Evolutionary conservation across 1,139 yeast species (phyloP).

Genomic region (Candida sp.): DNA sequence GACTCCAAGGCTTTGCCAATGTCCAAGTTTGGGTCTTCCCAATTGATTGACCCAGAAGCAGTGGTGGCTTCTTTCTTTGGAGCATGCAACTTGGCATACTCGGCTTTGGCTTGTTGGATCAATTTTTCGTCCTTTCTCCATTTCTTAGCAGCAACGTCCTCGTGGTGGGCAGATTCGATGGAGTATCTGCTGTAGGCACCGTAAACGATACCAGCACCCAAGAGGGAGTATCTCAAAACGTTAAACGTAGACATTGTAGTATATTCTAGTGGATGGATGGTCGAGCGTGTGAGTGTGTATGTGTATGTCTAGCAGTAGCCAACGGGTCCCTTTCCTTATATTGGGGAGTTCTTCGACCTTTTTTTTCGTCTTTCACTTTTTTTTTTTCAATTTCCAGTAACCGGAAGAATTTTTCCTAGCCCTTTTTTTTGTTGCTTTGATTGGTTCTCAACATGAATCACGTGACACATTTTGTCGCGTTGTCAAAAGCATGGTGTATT

Average conservation of each 20-base stretch:
- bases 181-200: conserved; percentile 87
- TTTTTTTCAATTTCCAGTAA: conserved; percentile 9
- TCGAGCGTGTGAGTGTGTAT: not conserved
- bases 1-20: conserved; percentile 58
- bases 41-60: conserved; percentile 56
- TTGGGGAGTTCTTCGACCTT: not conserved
- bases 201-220: conserved; percentile 87
- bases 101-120: conserved; percentile 87
- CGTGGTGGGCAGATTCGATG: conserved; percentile 63
- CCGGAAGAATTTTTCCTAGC: conserved; percentile 17
- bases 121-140: conserved; percentile 74
- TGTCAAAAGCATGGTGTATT: not conserved
- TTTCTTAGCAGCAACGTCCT: conserved; percentile 60
- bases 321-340: not conserved
- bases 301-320: not conserved
- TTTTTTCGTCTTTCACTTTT: not conserved
- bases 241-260: conserved; percentile 42
- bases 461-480: conserved; percentile 8
- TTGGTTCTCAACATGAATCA: conserved; percentile 6
- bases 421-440: conserved; percentile 9
- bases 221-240: conserved; percentile 92
- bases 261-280: not conserved
- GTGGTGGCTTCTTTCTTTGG: conserved; percentile 42
- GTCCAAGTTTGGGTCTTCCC: conserved; percentile 93
- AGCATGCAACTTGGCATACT: conserved; percentile 71